Percentiles rank a stretch among this genome's conserved stretches.
Conservation (phyloP, 164 flowering plant species). For the Magnolia kwangsiensis region DNA sequence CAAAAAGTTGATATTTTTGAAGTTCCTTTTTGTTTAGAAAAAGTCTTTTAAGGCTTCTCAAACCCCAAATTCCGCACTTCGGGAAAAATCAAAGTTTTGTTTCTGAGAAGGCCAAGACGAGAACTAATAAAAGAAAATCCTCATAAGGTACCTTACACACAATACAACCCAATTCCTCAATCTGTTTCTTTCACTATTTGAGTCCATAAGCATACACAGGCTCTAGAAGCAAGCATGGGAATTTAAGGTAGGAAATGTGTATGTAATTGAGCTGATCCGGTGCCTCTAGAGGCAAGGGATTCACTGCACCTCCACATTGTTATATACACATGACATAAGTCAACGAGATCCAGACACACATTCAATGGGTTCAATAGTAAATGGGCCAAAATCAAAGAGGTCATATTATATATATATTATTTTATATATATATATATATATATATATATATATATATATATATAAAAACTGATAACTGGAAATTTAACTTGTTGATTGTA, state of each 20-base stretch:
- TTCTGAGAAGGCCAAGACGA: background rate
- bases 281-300: background rate
- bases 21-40: background rate
- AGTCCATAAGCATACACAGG: background rate
- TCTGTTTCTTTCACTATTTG: too few relatives aligned
- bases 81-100: background rate
- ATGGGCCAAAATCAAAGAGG: background rate
- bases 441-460: too few relatives aligned
- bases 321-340: background rate
- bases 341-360: background rate
- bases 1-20: background rate
- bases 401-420: background rate
- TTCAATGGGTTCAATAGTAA: background rate
- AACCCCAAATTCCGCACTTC: background rate
- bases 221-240: background rate
- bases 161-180: too few relatives aligned
- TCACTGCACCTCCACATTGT: background rate
- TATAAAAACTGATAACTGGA: too few relatives aligned
- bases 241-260: background rate
- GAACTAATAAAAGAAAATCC: background rate
- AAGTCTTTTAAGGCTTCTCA: background rate
- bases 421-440: too few relatives aligned
- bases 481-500: too few relatives aligned
- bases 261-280: background rate
- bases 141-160: too few relatives aligned